Base-by-base conservation (phyloP, 2,329 filamentous ascomycete species). In the Fusarium sterilihyphosum region DNA sequence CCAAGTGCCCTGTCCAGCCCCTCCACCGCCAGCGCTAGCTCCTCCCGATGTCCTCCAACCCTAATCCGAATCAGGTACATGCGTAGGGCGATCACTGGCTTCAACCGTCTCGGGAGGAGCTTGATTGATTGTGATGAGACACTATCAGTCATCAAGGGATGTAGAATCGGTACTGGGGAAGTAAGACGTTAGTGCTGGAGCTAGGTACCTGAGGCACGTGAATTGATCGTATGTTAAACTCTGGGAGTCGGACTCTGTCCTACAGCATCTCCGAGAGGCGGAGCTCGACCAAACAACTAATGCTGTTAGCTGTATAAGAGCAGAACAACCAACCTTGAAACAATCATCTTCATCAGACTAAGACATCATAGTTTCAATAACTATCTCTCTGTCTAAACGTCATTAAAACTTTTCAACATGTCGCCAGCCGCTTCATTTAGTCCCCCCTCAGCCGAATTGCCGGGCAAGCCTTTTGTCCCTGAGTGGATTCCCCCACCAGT, bases 401-500 rank as follows among this genome's bases (percentile, higher is more conserved):
- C 3, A 37, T 7, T 1, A 14, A 3, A 24, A 37, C 10, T 2
- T 22, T n/a, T 18, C 41, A 66, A 46, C 14, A 80, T 81, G 78
- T 63, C 78, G 26, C 73, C 81, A 67, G 76, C 83, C 49, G 80
- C 84, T 24, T 79, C 81, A 8, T 86, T 86, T 76, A 82, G 80
- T 64, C 84, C 84, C 18, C 83, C 83, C 13, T 68, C 84, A 8
- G 73, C 82, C 24, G 75, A 83, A 56, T 75, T 83, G n/a, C 72
- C 75, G 4, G 80, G 80, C 64, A 86, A 86, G 74, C 84, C 85
- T 13, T 75, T 70, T n/a, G 83, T 87, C 16, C 79, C 84, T 16
- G 75, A 77, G 77, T 86, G 84, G 84, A 61, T 80, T 41, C 83
- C 85, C n/a, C 86, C 86, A 11, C 81, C 83, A 24, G 75, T 83